Percentiles rank a stretch among this genome's conserved stretches.
Evolutionary conservation across 805 yeast genomes (phyloP).

Genomic region (Starmerella bombi): DNA sequence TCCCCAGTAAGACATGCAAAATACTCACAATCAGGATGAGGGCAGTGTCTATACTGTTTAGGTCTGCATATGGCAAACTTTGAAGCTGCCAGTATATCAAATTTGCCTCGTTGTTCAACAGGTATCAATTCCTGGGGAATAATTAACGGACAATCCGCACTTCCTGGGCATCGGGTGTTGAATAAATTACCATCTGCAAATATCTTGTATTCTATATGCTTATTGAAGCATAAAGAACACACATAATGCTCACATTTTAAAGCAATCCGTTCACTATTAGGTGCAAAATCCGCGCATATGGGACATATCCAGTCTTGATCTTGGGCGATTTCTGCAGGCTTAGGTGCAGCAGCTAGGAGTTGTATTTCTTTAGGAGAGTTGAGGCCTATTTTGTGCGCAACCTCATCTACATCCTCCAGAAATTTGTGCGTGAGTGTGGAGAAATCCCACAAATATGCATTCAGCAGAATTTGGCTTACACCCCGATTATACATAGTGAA

Average conservation of each 20-base stretch:
- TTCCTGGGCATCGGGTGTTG: conserved; percentile 51
- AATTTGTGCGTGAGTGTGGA: conserved; percentile 1
- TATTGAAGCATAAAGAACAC: conserved; percentile 56
- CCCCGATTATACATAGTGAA: conserved; percentile 4
- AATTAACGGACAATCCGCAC: conserved; percentile 34
- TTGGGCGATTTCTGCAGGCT: neutral
- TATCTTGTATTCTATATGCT: conserved; percentile 40
- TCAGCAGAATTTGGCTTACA: conserved; percentile 3
- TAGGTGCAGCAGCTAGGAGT: neutral
- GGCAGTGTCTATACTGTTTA: conserved; percentile 13
- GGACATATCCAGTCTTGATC: conserved; percentile 10
- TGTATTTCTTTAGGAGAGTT: neutral
- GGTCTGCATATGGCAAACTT: conserved; percentile 5
- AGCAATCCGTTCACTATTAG: neutral
- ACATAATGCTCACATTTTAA: conserved; percentile 58
- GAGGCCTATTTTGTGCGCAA: conserved; percentile 4
- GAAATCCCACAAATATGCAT: conserved; percentile 13
- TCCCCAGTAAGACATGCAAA: conserved; percentile 34
- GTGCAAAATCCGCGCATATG: neutral
- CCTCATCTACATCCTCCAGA: conserved; percentile 6
- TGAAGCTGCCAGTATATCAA: conserved; percentile 2
- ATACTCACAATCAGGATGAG: conserved; percentile 16
- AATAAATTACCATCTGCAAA: conserved; percentile 25
- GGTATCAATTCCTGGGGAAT: conserved; percentile 29
- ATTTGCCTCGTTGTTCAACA: neutral